Conservation (phyloP, 352 stramenopile species). For the Phytophthora citricola region DNA sequence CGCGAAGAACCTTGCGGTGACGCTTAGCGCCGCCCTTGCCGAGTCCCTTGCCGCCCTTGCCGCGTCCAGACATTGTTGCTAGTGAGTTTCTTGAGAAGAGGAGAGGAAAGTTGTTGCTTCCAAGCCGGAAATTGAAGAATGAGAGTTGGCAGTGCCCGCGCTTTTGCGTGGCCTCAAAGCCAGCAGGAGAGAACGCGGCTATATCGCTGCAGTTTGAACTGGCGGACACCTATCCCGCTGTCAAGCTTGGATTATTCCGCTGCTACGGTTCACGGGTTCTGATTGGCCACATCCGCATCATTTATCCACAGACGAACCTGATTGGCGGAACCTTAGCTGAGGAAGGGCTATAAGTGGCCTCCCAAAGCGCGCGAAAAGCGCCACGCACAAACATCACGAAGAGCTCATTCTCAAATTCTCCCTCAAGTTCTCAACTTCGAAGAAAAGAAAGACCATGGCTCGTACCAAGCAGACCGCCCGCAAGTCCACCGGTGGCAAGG, state of each 20-base stretch:
- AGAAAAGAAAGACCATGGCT: slow-evolving; percentile 72
- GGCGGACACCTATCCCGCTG: slow-evolving; percentile 19
- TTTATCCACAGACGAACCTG: background rate
- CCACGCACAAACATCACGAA: too few species aligned
- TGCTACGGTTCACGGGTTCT: background rate
- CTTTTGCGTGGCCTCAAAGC: slow-evolving; percentile 1
- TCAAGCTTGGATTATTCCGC: background rate
- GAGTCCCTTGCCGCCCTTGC: slow-evolving; percentile 76
- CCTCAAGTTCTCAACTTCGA: slow-evolving; percentile 33
- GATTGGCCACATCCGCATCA: slow-evolving; percentile 27
- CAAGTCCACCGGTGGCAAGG: slow-evolving; percentile 95
- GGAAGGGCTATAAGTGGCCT: slow-evolving; percentile 3
- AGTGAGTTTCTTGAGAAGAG: slow-evolving; percentile 20
- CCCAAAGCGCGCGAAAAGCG: slow-evolving; percentile 17
- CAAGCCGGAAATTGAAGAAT: slow-evolving; percentile 68
- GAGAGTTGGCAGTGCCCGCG: slow-evolving; percentile 18
- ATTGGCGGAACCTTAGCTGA: slow-evolving; percentile 35
- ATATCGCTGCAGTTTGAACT: slow-evolving; percentile 23
- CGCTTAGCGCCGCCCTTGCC: slow-evolving; percentile 87
- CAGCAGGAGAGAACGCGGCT: slow-evolving; percentile 9
- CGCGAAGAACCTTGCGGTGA: slow-evolving; percentile 89
- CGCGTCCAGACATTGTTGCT: slow-evolving; percentile 70
- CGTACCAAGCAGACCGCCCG: slow-evolving; percentile 97
- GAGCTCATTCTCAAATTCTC: slow-evolving; percentile 46
- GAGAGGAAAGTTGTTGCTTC: slow-evolving; percentile 26